Evolutionary conservation across 495 filamentous ascomycete genomes (phyloP), one percentile per base, ranked within the genome.

Genomic region (Neurospora sp.): DNA sequence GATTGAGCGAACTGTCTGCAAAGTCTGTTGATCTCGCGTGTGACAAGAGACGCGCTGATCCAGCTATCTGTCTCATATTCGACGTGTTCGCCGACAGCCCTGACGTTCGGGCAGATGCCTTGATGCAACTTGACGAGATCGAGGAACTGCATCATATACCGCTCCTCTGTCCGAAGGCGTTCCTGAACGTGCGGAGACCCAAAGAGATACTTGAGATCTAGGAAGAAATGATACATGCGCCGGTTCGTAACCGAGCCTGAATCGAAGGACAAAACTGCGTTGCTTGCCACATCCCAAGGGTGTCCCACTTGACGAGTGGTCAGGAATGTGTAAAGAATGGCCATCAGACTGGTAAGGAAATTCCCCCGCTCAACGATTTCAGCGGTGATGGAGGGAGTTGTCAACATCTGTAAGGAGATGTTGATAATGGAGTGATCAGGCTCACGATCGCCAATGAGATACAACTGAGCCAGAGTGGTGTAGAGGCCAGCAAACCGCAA

Each of bases 361-460:
- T 99, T 98, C n/a, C 94, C 96, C 43, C 94, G 89, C 73, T 94
- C 90, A 3, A 98, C 92, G 59, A 97, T 92, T 81, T 99, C 96
- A 72, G 92, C 91, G 0, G 94, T 98, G 77, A 98, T 98, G 3
- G 94, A 96, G 4, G 96, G 94, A 0, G 96, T 97, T 0, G 96
- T 98, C 66, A 99, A 85, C 89, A 98, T 97, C 78, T 99, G 96
- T 62, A 98, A 80, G 0, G 94, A 97, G 66, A 98, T 88, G 78
- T 97, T 98, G 84, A 99, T 96, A 78, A 99, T 98, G 4, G 96
- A 98, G 79, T 98, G 94, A 77, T 99, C 96, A 0, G 96, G 95
- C 78, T 99, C 96, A 70, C 96, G 88, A 78, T 99, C 96, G 5
- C 96, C 94, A 77, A 99, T 94, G 19, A 99, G 88, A 79, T 98